These are phyloP conservation scores for Nannizziopsis arthrosporioides DNA, from an alignment of 2,329 filamentous ascomycete genomes.

Conservation along the genomic window DNA sequence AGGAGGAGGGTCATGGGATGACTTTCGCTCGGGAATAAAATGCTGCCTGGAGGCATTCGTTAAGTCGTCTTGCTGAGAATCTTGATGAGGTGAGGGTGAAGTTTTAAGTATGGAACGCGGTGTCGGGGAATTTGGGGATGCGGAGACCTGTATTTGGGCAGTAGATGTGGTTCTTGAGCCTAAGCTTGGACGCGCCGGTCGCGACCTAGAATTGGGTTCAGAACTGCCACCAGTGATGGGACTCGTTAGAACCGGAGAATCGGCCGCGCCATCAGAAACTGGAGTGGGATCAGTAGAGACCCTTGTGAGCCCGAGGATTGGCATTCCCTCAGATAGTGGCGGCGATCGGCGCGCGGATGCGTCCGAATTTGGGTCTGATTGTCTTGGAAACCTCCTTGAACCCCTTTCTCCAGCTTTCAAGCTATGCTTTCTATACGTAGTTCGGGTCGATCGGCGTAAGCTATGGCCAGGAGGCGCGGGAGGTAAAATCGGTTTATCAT, in stretches of 20 bases:
- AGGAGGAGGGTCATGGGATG: conserved; percentile 36
- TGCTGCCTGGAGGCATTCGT: conserved; percentile 21
- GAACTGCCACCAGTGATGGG: conserved; percentile 13
- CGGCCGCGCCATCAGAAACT: conserved; percentile 31
- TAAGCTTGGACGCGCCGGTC: conserved; percentile 1
- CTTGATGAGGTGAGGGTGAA: background rate
- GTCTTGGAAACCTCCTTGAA: conserved; percentile 7
- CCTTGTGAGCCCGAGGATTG: conserved; percentile 25
- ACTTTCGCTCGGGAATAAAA: conserved; percentile 42
- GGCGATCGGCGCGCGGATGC: conserved; percentile 35
- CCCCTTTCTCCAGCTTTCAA: conserved; percentile 43
- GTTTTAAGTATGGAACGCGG: conserved; percentile 3
- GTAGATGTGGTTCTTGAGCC: conserved; percentile 3
- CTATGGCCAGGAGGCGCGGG: conserved; percentile 61
- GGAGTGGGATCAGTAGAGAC: conserved; percentile 30
- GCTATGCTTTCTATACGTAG: conserved; percentile 82
- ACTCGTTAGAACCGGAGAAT: conserved; percentile 30
- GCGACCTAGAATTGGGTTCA: background rate
- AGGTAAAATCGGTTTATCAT: conserved; percentile 75
- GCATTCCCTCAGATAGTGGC: conserved; percentile 25
- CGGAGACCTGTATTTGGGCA: conserved; percentile 12
- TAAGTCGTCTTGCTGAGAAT: conserved; percentile 33
- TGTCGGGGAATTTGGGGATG: background rate
- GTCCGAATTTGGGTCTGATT: conserved; percentile 36
- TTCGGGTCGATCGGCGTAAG: conserved; percentile 78